Evolutionary conservation across 1,284 basidiomycete genomes (phyloP), one percentile per base, ranked within the genome.

Genomic region (Chalciporus sp.): DNA sequence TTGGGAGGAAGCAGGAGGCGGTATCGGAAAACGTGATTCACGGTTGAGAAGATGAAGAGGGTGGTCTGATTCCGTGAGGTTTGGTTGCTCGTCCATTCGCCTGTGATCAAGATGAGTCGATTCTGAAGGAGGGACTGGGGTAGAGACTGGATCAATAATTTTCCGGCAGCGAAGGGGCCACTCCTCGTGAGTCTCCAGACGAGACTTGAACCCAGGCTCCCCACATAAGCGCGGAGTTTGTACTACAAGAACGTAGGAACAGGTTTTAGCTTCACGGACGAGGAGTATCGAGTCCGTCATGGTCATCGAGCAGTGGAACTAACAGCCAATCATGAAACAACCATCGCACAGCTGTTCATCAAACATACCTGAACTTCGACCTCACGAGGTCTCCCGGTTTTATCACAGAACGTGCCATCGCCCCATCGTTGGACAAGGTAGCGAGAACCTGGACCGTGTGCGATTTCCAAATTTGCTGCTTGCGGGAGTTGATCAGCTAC

Each of bases 241-340:
- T 55, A 98, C 87, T 60, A 96, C 90, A 53, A 98, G 79, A 47
- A 96, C 85, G 70, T 98, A 97, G 62, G 90, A 86, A 72, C 95
- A 92, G 28, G 88, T 95, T 66, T 89, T 89, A 19, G 92, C 83
- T 76, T 98, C 95, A 69, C 95, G 94, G 64, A 98, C 86, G 66
- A 95, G 88, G 50, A 92, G 83, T 65, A 97, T 92, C 14, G 82
- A 83, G 73, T 92, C 89, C 39, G 89, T 85, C 73, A 89, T 90
- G 51, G 89, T 90, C 88, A 93, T 92, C 57, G 91, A 92, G 74
- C 95, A 98, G 73, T 98, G 95, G 70, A 95, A 95, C 90, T 94
- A 69, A 55, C 53, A 45, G 52, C 39, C 31, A 17, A 52, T 60
- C 47, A 57, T 57, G 53, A 52, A 59, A 35, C 52, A 55, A 47